Evolutionary conservation across 2,329 filamentous ascomycete species (phyloP), one percentile per base, ranked within the genome.

Genomic region (Chaetothyriales sp.): DNA sequence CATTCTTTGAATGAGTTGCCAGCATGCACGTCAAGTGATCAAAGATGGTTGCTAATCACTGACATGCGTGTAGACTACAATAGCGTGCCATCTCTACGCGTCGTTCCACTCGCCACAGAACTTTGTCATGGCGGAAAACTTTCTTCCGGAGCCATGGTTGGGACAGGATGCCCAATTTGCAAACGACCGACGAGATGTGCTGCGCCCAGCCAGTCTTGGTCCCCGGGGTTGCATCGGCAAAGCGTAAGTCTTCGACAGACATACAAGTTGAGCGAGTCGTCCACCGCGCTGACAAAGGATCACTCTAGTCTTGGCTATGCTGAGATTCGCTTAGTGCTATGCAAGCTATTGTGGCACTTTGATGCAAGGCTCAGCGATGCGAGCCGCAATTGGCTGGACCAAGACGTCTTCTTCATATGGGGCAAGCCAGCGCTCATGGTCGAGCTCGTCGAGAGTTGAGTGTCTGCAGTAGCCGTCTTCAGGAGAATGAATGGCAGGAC

Each of bases 251-350:
- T 45, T 40, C 29, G 18, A 7, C 29, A 22, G 43, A 18, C n/a
- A 18, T 6, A 7, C 20, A 20, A n/a, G n/a, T n/a, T n/a, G n/a
- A n/a, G n/a, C n/a, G n/a, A n/a, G n/a, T n/a, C n/a, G n/a, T n/a
- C n/a, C n/a, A n/a, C n/a, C n/a, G n/a, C n/a, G n/a, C n/a, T n/a
- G n/a, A n/a, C n/a, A n/a, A n/a, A n/a, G n/a, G n/a, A n/a, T n/a
- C n/a, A n/a, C n/a, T n/a, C n/a, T 33, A 71, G 62, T 43, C 56
- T 66, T 3, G 61, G 58, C 4, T 59, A 55, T 49, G 49, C 56
- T 2, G 63, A 65, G 51, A 61, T 66, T 57, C 56, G 60, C 4
- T 43, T 64, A 6, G 63, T 65, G 45, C 49, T 60, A 18, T 45
- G 51, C 3, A 59, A 56, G 46, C 18, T 63, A 37, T 43, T 62